Evolutionary conservation across 2,329 filamentous ascomycete species (phyloP), one percentile per base, ranked within the genome.

Genomic region (Cadophora sp.): DNA sequence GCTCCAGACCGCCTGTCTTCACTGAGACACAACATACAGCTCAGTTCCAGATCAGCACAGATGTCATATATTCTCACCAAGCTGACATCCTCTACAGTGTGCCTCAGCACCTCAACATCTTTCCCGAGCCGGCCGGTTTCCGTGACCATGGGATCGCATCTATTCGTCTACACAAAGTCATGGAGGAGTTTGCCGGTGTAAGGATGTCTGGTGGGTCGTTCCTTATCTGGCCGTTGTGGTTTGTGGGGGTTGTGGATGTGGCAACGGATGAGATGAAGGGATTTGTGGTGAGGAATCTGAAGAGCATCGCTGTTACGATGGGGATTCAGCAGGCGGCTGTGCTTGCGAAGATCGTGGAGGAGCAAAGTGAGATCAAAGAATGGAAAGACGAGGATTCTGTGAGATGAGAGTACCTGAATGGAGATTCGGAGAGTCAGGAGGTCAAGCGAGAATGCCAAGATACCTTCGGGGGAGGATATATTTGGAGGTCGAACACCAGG

Each of bases 191-290:
- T 11, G 16, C 56, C 5, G 9, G 36, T 36, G 30, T 67, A n/a
- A 45, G 60, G 16, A 67, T 67, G 65, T 70, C 70, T 1, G 70
- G 70, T 8, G 72, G 69, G 2, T 66, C 71, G 27, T 76, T 76
- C 30, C 39, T 76, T 0, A 68, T 77, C 4, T 77, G 75, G 75
- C 74, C 74, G 1, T 60, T 76, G 7, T 77, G 68, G 59, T 66
- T 75, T 45, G 73, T 65, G 16, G 75, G 73, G 0, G 64, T 69
- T 3, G 59, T 73, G 39, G 70, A 71, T 43, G 39, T 67, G 0
- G 39, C 70, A 3, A 68, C 70, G 0, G 56, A 66, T 1, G 65
- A 63, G 8, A 59, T 71, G 2, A 58, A 66, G 20, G 50, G 58
- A 1, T 77, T 73, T 59, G 68, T 68, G 8, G 65, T 71, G 2